Conservation (phyloP, 805 yeast species). For the Pichia pseudocactophila region DNA sequence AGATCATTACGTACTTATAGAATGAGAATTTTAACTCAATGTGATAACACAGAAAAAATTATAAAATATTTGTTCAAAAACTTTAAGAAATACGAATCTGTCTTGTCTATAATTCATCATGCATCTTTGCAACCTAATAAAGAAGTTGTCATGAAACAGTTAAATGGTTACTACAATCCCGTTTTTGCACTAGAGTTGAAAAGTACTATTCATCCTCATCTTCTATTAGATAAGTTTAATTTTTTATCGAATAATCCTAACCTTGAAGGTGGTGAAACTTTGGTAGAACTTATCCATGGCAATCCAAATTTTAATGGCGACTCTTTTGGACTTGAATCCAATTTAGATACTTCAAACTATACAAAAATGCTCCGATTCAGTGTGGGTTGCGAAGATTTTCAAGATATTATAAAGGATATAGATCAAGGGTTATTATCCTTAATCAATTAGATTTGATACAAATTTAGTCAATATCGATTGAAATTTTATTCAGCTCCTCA, state of each 20-base stretch:
- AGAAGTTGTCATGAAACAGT: constrained; percentile 31
- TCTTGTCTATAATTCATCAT: constrained; percentile 32
- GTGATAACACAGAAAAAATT: constrained; percentile 35
- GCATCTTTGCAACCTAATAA: constrained; percentile 39
- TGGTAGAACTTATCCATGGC: constrained; percentile 37
- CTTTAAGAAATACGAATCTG: constrained; percentile 25
- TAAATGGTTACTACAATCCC: constrained; percentile 37
- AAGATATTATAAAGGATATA: constrained; percentile 42
- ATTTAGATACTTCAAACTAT: constrained; percentile 1
- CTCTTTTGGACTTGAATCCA: neutral
- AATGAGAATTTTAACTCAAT: constrained; percentile 40
- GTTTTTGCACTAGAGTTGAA: constrained; percentile 37
- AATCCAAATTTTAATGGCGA: constrained; percentile 23
- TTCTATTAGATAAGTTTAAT: constrained; percentile 36
- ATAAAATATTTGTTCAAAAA: constrained; percentile 32
- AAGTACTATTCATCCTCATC: constrained; percentile 30
- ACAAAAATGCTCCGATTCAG: constrained; percentile 36
- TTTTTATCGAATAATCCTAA: constrained; percentile 42
- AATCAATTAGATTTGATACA: no score
- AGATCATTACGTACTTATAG: constrained; percentile 44
- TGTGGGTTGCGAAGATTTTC: constrained; percentile 45
- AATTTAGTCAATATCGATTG: constrained; percentile 6
- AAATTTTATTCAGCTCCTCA: neutral
- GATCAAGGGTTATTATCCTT: constrained; percentile 30
- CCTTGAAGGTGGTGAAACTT: constrained; percentile 41